Base-by-base conservation (phyloP, 805 yeast genomes). In the Sugiyamaella marilandica region DNA sequence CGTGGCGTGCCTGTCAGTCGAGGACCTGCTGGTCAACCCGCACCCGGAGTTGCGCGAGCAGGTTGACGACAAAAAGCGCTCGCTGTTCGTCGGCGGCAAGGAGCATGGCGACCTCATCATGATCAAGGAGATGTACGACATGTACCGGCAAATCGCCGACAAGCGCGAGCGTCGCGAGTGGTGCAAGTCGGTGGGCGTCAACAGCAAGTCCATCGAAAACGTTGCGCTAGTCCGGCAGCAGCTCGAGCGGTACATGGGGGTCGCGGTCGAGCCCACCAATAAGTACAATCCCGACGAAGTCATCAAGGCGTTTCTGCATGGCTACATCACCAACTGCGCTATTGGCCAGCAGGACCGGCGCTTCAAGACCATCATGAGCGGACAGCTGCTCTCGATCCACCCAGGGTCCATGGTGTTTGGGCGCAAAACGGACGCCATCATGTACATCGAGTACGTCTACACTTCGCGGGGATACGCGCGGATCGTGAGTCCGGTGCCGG, bases 341-440 rank as follows among this genome's bases (percentile, higher is more conserved):
- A 80, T 94, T 16, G 96, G 97, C 10, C 81, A 87, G 82, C 96
- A 98, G 0, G 98, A 94, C 67, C 77, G 97, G 63, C 85, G 96
- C 2, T 94, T 84, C 71, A 76, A 95, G 64, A 90, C 98, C 0
- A 84, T 90, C 5, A 73, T 84, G 29, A 62, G 59, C 36, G 96
- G 96, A 24, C 97, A 89, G 67, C 74, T 87, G 32, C 81, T 92
- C 45, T 82, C 94, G 47, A 82, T 92, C 10, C 98, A 92, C 65
- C 98, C 98, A 0, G 86, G 96, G 0, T 88, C 96, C 0, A 71
- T 87, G 67, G 71, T 94, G 39, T 94, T 92, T 69, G 96, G 97
- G 5, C 79, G 79, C 58, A 79, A 80, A 59, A 75, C 82, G 44
- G 96, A 92, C 59, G 96, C 95, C 0, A 83, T 94, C 51, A 84